These are phyloP conservation scores for Filobasidium floriforme DNA, from an alignment of 768 basidiomycete genomes.

Conservation along the genomic window DNA sequence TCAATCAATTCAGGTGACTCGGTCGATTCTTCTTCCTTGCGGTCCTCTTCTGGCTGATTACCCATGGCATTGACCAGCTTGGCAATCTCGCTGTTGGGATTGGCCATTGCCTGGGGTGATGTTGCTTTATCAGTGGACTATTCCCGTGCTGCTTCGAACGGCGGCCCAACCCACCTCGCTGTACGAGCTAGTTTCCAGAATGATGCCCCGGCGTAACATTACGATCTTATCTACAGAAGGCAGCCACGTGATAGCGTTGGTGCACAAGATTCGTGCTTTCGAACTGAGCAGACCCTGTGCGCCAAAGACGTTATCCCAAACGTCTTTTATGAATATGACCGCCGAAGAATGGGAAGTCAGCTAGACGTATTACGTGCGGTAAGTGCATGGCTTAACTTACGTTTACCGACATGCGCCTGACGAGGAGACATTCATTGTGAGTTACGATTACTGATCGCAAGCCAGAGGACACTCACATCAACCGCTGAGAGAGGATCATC, in stretches of 20 bases:
- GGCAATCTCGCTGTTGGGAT: conserved; percentile 59
- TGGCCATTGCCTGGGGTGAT: conserved; percentile 47
- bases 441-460: neutral
- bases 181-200: conserved; percentile 68
- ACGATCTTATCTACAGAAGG: conserved; percentile 65
- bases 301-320: conserved; percentile 71
- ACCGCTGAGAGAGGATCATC: conserved; percentile 77
- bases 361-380: neutral
- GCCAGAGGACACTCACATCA: conserved; percentile 43
- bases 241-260: conserved; percentile 78
- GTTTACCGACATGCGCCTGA: conserved; percentile 17
- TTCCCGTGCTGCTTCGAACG: neutral
- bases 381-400: neutral
- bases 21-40: conserved; percentile 24
- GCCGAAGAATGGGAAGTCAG: neutral
- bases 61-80: conserved; percentile 56
- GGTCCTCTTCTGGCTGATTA: conserved; percentile 36
- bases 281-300: conserved; percentile 70
- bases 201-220: conserved; percentile 72
- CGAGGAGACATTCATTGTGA: neutral
- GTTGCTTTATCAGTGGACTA: neutral
- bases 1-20: conserved; percentile 7
- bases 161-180: conserved; percentile 46
- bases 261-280: conserved; percentile 78
- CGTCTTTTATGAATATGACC: conserved; percentile 37